Evolutionary conservation across 2,329 filamentous ascomycete species (phyloP).

Genomic region (Cryoendolithus antarcticus): DNA sequence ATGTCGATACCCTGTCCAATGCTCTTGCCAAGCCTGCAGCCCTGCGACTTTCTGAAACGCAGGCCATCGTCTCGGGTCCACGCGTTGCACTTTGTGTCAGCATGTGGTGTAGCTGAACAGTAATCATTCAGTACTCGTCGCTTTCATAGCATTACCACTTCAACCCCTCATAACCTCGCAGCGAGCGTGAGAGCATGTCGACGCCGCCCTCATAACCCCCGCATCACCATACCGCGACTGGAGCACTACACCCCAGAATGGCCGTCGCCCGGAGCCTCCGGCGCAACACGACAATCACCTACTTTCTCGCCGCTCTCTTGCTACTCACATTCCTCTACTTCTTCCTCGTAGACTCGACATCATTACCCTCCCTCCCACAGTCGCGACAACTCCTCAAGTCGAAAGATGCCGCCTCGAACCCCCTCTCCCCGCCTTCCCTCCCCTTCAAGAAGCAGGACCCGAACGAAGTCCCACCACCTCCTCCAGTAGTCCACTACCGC

Average conservation of each 20-base stretch:
- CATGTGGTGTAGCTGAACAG: no score
- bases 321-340: slow-evolving; percentile 47
- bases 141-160: no score
- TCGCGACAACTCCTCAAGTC: slow-evolving; percentile 38
- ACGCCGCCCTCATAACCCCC: no score
- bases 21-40: no score
- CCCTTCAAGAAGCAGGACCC: slow-evolving; percentile 55
- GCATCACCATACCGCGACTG: no score
- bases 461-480: slow-evolving; percentile 49
- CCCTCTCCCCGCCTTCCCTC: slow-evolving; percentile 60
- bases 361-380: slow-evolving; percentile 43
- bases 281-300: slow-evolving; percentile 65
- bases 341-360: slow-evolving; percentile 44
- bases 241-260: slow-evolving; percentile 29
- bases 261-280: slow-evolving; percentile 56
- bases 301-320: slow-evolving; percentile 58
- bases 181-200: no score
- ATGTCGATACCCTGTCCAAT: no score
- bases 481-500: slow-evolving; percentile 83
- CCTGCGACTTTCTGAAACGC: no score
- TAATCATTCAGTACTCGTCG: no score
- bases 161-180: no score
- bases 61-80: no score
- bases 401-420: slow-evolving; percentile 50
- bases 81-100: no score